Conservation (phyloP, 2,329 filamentous ascomycete species). For the Penicillium sclerotigenum region DNA sequence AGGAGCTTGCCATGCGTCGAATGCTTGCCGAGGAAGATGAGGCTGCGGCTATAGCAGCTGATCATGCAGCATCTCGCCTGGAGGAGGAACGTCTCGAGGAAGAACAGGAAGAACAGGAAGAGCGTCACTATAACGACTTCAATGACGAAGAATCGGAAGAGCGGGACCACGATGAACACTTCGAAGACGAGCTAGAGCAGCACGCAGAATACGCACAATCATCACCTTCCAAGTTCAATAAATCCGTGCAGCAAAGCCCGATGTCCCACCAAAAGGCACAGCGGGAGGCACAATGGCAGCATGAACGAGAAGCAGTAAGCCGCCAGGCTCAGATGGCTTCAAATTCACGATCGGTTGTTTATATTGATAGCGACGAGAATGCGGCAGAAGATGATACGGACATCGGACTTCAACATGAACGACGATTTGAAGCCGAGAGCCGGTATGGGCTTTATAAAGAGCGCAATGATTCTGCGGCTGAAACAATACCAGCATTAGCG, state of each 20-base stretch:
- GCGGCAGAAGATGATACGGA: constrained; percentile 13
- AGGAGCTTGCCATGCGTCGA: constrained; percentile 41
- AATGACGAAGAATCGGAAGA: constrained; percentile 9
- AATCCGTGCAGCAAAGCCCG: neutral
- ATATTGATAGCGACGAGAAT: constrained; percentile 43
- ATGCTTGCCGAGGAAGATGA: constrained; percentile 15
- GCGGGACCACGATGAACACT: neutral
- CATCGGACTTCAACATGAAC: neutral
- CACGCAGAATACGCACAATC: neutral
- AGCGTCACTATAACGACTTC: neutral
- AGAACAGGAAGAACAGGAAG: neutral
- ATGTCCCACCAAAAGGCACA: constrained; percentile 4
- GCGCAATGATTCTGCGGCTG: constrained; percentile 10
- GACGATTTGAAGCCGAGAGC: constrained; percentile 4
- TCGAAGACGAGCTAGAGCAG: constrained; percentile 4
- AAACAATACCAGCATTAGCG: neutral
- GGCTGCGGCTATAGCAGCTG: constrained; percentile 4
- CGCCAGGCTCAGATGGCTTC: constrained; percentile 42
- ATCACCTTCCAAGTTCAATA: neutral
- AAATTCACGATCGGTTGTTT: constrained; percentile 43
- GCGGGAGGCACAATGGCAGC: constrained; percentile 44
- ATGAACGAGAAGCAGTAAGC: constrained; percentile 45
- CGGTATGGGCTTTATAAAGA: constrained; percentile 8
- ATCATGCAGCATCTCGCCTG: constrained; percentile 1
- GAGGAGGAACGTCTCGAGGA: neutral